Conservation (phyloP, 352 stramenopile species). For the Phytophthora colocasiae region DNA sequence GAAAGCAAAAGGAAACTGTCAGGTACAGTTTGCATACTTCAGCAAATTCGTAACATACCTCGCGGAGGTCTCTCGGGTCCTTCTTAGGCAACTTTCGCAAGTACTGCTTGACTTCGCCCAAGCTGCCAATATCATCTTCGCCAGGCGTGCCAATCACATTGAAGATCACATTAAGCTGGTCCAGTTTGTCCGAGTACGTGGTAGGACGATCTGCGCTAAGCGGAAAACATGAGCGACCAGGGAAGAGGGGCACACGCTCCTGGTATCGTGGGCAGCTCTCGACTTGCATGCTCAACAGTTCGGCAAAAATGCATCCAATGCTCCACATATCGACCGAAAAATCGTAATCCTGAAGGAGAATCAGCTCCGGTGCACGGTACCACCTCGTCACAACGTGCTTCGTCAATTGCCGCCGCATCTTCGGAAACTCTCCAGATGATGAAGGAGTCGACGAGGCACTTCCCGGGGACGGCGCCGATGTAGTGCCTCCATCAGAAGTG, state of each 20-base stretch:
- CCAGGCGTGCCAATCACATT: constrained; percentile 95
- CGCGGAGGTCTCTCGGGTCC: constrained; percentile 72
- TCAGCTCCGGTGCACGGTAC: constrained; percentile 97
- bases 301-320: constrained; percentile 95
- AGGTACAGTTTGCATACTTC: not conserved
- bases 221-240: constrained; percentile 86
- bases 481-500: constrained; percentile 67
- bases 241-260: constrained; percentile 86
- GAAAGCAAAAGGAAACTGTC: constrained; percentile 11
- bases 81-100: constrained; percentile 88
- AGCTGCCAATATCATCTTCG: constrained; percentile 87
- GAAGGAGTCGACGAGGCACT: constrained; percentile 77
- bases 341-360: constrained; percentile 95
- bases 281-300: constrained; percentile 90
- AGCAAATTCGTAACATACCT: constrained; percentile 40
- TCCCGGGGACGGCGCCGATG: constrained; percentile 65
- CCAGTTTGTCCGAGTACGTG: constrained; percentile 88
- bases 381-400: constrained; percentile 99
- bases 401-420: constrained; percentile 93
- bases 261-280: constrained; percentile 88
- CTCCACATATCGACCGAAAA: constrained; percentile 99
- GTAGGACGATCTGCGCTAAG: constrained; percentile 84
- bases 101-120: constrained; percentile 89
- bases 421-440: constrained; percentile 63
- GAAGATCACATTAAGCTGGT: constrained; percentile 97